Base-by-base conservation (phyloP, 352 stramenopile genomes). In the Phytophthora chlamydospora region DNA sequence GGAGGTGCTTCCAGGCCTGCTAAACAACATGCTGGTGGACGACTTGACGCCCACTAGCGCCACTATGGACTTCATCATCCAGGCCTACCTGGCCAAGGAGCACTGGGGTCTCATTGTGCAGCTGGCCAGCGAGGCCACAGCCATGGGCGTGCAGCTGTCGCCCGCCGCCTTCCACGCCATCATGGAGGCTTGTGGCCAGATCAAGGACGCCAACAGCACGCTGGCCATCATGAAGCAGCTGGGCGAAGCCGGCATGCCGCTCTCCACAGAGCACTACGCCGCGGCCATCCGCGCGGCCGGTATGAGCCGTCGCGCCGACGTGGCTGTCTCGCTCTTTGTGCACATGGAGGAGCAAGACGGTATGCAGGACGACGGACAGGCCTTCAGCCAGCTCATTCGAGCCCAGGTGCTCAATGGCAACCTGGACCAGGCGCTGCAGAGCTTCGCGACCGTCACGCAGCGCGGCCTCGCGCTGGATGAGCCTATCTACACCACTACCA, bases 21-120 rank as follows among this genome's bases (percentile, higher is more conserved):
- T 93, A 21, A 76, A 89, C 55, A 91, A 92, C 58, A 95, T 95
- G 86, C 50, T 78, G 12, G 75, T 88, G 16, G 86, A 95, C 57
- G 53, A 76, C 47, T 68, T 95, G 13, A 55, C 71, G 33, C 78
- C 86, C 17, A 93, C 84, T 1, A 68, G 73, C 51, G 71, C 74
- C 36, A 93, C 80, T 6, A 75, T 95, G 41, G 86, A 95, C 71
- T 88, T 91, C 46, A 78, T 93, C 40, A 80, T 93, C 58, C 86
- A 95, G 57, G 77, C 81, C 14, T 90, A 91, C 48, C 55, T 95
- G 62, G 80, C 80, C 19, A 79, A 80, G 51, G 76, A 90, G 34
- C 72, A 90, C 40, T 89, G 80, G 79, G 53, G 73, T 1, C 68
- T 82, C 29, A 80, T 95, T 21, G 78, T 86, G 7, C 63, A 79